A percentile compares a stretch with the other conserved stretches of the same genome.
Evolutionary conservation across 2,329 filamentous ascomycete genomes (phyloP).

Genomic region (Fusarium robinianum): DNA sequence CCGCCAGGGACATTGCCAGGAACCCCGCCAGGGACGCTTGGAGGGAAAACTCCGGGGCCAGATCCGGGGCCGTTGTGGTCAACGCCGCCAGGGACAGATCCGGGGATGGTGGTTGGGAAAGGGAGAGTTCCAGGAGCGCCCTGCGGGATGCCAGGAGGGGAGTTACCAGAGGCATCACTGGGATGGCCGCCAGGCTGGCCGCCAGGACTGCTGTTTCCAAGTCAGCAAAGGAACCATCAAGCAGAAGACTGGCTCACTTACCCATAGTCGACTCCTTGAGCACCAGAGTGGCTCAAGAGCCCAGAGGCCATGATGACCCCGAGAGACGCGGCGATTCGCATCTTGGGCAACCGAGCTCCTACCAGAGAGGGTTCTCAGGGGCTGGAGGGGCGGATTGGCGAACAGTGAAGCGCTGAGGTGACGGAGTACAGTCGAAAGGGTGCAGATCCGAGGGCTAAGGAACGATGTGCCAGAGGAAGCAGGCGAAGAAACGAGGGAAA

Average conservation of each 20-base stretch:
- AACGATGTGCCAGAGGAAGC: too few relatives aligned
- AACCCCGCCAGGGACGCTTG: conserved; percentile 8
- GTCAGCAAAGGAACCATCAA: conserved; percentile 15
- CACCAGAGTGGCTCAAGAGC: conserved; percentile 40
- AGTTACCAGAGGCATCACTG: conserved; percentile 15
- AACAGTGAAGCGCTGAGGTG: background rate
- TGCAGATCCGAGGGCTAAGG: too few relatives aligned
- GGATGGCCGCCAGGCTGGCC: conserved; percentile 14
- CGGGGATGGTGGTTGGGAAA: conserved; percentile 18
- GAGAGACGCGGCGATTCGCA: conserved; percentile 46
- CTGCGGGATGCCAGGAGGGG: conserved; percentile 18
- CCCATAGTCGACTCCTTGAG: conserved; percentile 42
- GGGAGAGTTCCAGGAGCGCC: conserved; percentile 18
- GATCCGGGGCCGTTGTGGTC: conserved; percentile 12
- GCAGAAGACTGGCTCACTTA: conserved; percentile 28
- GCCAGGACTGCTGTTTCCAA: conserved; percentile 15
- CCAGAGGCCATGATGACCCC: conserved; percentile 44
- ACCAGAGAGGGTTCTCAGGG: background rate
- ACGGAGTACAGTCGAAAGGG: conserved; percentile 1
- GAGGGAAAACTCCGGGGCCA: conserved; percentile 20
- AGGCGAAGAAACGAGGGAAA: conserved; percentile 17
- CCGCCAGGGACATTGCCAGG: conserved; percentile 7
- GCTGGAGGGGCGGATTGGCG: background rate
- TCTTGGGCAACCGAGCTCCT: conserved; percentile 34
- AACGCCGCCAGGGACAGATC: conserved; percentile 20